A percentile compares a stretch with the other conserved stretches of the same genome.
phyloP scores from a whole-genome alignment of 169 alveolate species.

The Cryptosporidium parvum region DNA sequence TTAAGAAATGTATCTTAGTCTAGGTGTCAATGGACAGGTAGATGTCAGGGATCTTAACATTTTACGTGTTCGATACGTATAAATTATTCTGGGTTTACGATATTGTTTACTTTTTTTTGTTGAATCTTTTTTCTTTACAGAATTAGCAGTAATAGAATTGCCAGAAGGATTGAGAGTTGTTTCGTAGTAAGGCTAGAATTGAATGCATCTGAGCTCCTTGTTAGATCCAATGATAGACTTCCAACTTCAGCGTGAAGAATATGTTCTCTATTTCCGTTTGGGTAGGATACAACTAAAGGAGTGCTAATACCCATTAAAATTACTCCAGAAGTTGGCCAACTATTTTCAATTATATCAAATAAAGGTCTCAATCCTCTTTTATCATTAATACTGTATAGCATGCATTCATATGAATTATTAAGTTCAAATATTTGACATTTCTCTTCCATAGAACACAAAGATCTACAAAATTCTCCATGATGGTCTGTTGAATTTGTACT shows the following conservation, averaged over 20 bases:
- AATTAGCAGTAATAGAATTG: not conserved
- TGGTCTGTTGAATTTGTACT: constrained; percentile 47
- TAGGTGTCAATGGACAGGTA: not conserved
- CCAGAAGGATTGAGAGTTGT: not conserved
- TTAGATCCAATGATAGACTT: constrained; percentile 15
- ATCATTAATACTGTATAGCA: constrained; percentile 14
- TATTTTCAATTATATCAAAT: constrained; percentile 35
- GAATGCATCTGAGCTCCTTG: constrained; percentile 5
- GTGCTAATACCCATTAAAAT: constrained; percentile 70
- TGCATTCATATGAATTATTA: constrained; percentile 46
- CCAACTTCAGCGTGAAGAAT: constrained; percentile 62
- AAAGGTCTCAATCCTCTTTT: constrained; percentile 10
- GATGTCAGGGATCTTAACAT: constrained; percentile 5
- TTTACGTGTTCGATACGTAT: not conserved
- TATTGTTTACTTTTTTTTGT: not conserved
- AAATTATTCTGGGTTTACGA: not conserved
- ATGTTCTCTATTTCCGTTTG: not conserved
- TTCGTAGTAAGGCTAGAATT: not conserved
- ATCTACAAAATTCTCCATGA: constrained; percentile 48
- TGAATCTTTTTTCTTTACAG: not conserved
- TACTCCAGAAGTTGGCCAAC: constrained; percentile 36
- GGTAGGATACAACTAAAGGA: constrained; percentile 31
- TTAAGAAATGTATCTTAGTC: not conserved
- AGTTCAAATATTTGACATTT: constrained; percentile 47
- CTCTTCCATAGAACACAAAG: constrained; percentile 23